Conservation (phyloP, 495 filamentous ascomycete genomes). For the Penicillium daleae region DNA sequence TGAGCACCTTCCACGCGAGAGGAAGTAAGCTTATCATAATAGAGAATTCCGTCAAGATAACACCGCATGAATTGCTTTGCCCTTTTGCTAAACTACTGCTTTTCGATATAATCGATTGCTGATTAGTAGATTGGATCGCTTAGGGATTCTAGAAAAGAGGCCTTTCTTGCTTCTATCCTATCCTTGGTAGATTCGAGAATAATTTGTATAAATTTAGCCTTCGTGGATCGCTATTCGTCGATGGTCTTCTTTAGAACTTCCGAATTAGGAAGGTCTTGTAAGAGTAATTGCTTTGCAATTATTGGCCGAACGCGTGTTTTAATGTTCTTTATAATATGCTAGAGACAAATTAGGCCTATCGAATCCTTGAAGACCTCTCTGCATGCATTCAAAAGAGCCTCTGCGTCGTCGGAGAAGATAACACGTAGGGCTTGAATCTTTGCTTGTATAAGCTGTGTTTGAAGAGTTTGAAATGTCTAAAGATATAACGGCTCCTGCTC, state of each 20-base stretch:
- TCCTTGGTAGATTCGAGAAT: no score
- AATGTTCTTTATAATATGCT: not conserved
- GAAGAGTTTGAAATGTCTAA: no score
- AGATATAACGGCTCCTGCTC: no score
- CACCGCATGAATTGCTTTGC: not conserved
- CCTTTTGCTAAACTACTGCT: not conserved
- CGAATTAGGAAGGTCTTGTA: not conserved
- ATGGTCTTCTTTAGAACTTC: not conserved
- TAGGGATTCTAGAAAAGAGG: not conserved
- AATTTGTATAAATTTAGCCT: no score
- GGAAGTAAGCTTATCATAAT: no score
- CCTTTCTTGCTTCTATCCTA: no score
- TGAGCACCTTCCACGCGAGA: not conserved
- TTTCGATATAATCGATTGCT: not conserved
- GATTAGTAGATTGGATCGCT: not conserved
- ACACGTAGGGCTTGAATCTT: not conserved
- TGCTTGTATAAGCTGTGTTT: not conserved
- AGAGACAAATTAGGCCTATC: not conserved
- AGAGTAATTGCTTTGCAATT: not conserved
- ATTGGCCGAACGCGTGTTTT: not conserved
- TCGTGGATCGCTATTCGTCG: not conserved
- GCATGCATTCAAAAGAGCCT: not conserved
- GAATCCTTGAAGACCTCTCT: not conserved
- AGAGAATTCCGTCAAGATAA: no score
- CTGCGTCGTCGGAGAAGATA: not conserved